Conservation (phyloP, 805 yeast species). For the Pichia insulana region DNA sequence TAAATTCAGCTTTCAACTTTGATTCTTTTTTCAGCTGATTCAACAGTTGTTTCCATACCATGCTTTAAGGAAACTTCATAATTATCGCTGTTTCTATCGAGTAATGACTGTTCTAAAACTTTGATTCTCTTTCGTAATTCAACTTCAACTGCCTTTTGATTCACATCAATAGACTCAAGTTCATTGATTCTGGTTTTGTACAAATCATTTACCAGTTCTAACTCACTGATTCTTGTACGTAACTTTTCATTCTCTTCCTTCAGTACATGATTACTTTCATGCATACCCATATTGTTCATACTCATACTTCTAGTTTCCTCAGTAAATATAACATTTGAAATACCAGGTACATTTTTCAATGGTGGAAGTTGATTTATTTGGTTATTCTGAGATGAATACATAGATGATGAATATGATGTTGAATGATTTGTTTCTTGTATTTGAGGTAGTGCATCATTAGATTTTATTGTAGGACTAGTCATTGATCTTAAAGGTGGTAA, state of each 20-base stretch:
- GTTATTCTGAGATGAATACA: too few relatives aligned
- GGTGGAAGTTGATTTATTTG: constrained; percentile 7
- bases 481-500: constrained; percentile 7
- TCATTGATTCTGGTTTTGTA: constrained; percentile 78
- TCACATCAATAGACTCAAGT: constrained; percentile 61
- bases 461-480: constrained; percentile 8
- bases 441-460: constrained; percentile 8
- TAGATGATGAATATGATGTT: constrained; percentile 7
- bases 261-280: background rate
- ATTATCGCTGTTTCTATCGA: background rate
- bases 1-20: constrained; percentile 4
- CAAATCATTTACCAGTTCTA: constrained; percentile 84
- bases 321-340: constrained; percentile 7
- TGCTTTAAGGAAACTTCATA: background rate
- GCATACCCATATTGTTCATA: background rate
- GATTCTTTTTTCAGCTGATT: constrained; percentile 1
- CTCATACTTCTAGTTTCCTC: background rate
- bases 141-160: constrained; percentile 32
- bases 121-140: background rate
- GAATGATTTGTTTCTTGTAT: constrained; percentile 5
- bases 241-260: constrained; percentile 28
- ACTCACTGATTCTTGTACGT: constrained; percentile 73
- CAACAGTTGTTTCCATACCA: background rate
- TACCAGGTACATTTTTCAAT: constrained; percentile 9
- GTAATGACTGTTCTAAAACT: constrained; percentile 2